A percentile compares a stretch with the other conserved stretches of the same genome.
These are phyloP conservation scores for Magnolia officinalis DNA, from an alignment of 164 flowering plant species.

Conservation along the genomic window DNA sequence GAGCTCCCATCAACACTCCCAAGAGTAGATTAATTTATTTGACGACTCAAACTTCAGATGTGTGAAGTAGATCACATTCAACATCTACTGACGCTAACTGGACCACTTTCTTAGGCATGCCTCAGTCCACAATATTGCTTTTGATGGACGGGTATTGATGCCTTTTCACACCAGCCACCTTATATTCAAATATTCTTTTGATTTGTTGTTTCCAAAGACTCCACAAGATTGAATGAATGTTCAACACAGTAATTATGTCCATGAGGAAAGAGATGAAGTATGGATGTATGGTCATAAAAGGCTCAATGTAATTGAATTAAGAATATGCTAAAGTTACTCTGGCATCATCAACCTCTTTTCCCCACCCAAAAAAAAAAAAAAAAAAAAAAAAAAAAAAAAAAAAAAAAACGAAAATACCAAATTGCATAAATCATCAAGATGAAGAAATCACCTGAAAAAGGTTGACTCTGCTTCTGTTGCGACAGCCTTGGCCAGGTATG, in stretches of 20 bases:
- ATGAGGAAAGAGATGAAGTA: neutral
- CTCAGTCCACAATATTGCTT: neutral
- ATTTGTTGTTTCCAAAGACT: neutral
- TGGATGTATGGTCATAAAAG: neutral
- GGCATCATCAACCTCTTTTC: neutral
- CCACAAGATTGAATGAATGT: neutral
- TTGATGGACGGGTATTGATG: neutral
- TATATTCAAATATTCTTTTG: neutral
- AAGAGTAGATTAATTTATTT: no score
- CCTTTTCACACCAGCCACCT: neutral
- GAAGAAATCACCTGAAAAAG: constrained; percentile 64
- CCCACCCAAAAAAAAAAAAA: neutral
- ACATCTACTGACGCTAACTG: neutral
- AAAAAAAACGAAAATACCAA: no score
- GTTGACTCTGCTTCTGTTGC: constrained; percentile 99
- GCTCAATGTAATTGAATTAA: neutral
- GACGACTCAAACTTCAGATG: no score
- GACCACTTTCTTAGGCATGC: neutral
- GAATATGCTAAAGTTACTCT: neutral
- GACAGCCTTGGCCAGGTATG: constrained; percentile 95
- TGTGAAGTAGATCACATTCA: neutral
- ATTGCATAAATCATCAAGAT: neutral
- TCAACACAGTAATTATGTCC: neutral
- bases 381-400: neutral
- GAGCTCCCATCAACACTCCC: no score